Evolutionary conservation across 352 stramenopile genomes (phyloP), one percentile per base, ranked within the genome.

Genomic region (Phytophthora quininea): DNA sequence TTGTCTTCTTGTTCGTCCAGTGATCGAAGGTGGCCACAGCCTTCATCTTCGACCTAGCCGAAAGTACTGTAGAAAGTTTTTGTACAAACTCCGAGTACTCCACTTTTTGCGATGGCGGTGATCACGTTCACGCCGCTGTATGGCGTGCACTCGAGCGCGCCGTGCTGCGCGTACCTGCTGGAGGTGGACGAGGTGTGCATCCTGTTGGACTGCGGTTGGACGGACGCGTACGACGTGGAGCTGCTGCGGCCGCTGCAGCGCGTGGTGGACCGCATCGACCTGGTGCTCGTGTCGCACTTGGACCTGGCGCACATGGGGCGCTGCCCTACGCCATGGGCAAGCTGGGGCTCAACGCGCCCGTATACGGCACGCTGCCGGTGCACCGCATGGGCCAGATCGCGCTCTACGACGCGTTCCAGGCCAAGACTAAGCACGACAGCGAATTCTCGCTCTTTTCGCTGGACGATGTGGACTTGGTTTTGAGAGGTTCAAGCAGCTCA

Each of bases 361-460:
- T 99, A 15, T 98, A 98, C 66, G 92, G 92, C 14, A 99, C 97
- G 15, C 91, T 98, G 33, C 95, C 97, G 2, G 97, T 97, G 19
- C 89, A 98, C 32, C 97, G 98, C 74, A 98, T 99, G 94, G 96
- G 96, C 9, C 93, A 99, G 79, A 98, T 98, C 81, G 93, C 92
- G 45, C 80, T 99, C 9, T 99, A 98, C 69, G 96, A 99, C 69
- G 91, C 95, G 31, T 98, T 97, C 62, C 93, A 97, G 38, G 89
- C 91, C 46, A 86, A 97, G 58, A 97, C 87, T 11, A 95, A 92
- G 67, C 84, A 97, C 65, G 95, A 98, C 62, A 90, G 92, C 54
- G 81, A 90, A 54, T 96, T 98, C 75, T 69, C 93, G 66, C 71
- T 98, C 76, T 93, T 97, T 80, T 86, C 76, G 6, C 82, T 99